Base-by-base conservation (phyloP, 192 early-diverging fungal species). In the Linderina pennispora region DNA sequence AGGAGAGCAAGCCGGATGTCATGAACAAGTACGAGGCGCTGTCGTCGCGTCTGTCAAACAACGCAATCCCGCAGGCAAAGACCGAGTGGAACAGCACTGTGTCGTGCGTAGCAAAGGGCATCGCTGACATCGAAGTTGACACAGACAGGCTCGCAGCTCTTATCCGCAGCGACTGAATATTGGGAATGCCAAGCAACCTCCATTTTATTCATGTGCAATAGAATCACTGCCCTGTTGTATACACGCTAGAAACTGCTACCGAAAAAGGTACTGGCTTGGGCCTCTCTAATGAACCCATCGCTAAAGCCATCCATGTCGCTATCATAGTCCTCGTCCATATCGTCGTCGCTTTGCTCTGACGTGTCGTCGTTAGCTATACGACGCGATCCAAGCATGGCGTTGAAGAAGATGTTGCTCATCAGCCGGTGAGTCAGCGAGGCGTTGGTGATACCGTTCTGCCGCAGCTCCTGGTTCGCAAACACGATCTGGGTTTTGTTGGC, bases 1-100 rank as follows among this genome's bases (percentile, higher is more conserved):
- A 40, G 9, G 55, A 55, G 18, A 42, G 45, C 18, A 40, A 39
- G 22, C 60, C 55, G 2, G 55, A 55, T 17, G 34, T 48, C 5
- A 40, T 55, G 48, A 55, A 36, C 45, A 55, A 32, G 24, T 63
- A 52, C 48, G 48, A 51, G 39, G 33, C 39, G 36, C 14, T 71
- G 28, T 41, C 48, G 4, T 53, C 60, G 7, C 60, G 47, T 13
- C 15, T 71, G 25, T 63, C 60, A 3, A 38, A 50, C 8, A 62
- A 48, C n/a, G 55, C 67, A 6, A 38, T 63, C 21, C 60, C 67
- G 14, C 45, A 63, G 21, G 67, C 67, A 28, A 70, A 70, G 28
- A 45, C 60, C 8, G 51, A 54, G 28, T 70, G 67, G 67, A 70
- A 70, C 36, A 25, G 38, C 13, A 41, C 51, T 2, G 19, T 70